Conservation (phyloP, 2,329 filamentous ascomycete species). For the Penicillium sp. region DNA sequence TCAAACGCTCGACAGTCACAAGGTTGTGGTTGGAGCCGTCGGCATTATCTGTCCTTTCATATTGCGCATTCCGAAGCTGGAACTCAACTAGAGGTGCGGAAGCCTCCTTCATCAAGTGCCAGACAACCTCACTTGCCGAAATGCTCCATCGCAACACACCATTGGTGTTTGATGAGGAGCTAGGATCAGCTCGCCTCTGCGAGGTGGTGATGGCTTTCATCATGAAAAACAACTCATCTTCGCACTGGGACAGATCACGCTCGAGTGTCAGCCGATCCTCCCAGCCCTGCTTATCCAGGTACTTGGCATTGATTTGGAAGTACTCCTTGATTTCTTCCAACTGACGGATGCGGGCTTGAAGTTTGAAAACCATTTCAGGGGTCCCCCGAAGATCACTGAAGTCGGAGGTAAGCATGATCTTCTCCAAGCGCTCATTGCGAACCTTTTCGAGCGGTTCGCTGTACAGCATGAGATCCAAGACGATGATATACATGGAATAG, state of each 20-base stretch:
- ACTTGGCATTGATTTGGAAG: conserved; percentile 86
- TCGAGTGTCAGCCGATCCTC: conserved; percentile 84
- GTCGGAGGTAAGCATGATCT: conserved; percentile 97
- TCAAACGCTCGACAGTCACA: conserved; percentile 79
- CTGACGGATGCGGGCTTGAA: conserved; percentile 88
- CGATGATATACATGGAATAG: conserved; percentile 97
- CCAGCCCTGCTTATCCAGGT: conserved; percentile 84
- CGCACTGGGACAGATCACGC: conserved; percentile 77
- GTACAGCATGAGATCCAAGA: conserved; percentile 90
- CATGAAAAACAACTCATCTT: conserved; percentile 98
- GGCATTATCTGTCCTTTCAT: conserved; percentile 91
- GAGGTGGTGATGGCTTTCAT: conserved; percentile 99
- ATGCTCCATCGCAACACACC: conserved; percentile 88
- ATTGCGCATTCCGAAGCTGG: conserved; percentile 83
- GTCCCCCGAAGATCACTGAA: conserved; percentile 94
- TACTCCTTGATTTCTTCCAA: conserved; percentile 94
- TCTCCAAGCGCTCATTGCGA: conserved; percentile 88
- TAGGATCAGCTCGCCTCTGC: conserved; percentile 70
- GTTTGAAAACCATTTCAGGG: conserved; percentile 81
- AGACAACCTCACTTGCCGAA: conserved; percentile 89
- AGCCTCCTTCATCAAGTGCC: conserved; percentile 86
- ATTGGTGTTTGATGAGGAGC: conserved; percentile 62
- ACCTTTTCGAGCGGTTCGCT: conserved; percentile 96
- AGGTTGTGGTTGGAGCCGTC: conserved; percentile 95
- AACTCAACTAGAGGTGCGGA: conserved; percentile 87